Base-by-base conservation (phyloP, 495 filamentous ascomycete species). In the Penicillium longicatenatum region DNA sequence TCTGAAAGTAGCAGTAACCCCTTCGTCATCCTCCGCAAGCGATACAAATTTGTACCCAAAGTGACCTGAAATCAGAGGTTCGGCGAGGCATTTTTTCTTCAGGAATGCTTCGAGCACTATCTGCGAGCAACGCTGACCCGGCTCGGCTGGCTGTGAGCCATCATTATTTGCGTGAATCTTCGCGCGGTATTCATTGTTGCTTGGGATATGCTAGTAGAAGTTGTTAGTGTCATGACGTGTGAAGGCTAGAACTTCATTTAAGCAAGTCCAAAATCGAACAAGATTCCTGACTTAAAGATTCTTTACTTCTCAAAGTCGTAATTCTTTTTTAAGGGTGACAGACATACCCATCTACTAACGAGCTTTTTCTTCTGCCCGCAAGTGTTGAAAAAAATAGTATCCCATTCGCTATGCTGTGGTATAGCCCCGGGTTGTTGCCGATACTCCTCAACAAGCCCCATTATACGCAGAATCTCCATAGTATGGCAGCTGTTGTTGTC, bases 91-190 rank as follows among this genome's bases (percentile, higher is more conserved):
- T 10, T 10, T 21, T 6, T 22, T 9, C 42, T 45, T 45, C 17
- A 45, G 10, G 5, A 7, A 45, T 7, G 59, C 57, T 49, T 68
- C 65, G 35, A 65, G 60, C 20, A 64, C 49, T 9, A 50, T 57
- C 55, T 62, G 65, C 22, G 61, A 61, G 50, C 59, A 66, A 48
- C 61, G 45, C 30, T 62, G 60, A 31, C 49, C 46, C 22, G 60
- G 44, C n/a, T 57, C 37, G n/a, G 46, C 39, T 0, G 52, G 50
- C 21, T 51, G 44, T 11, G 31, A 51, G 6, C 58, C 58, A 39
- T 60, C 58, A 33, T 60, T 60, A 24, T 21, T n/a, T n/a, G 11
- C 11, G 19, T 46, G 29, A 29, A 51, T 55, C 3, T 52, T 17
- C 8, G 43, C 47, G 12, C 39, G 43, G 9, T 55, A 26, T 41